Base-by-base conservation (phyloP, 805 yeast genomes). In the Kurtzmaniella fragi region DNA sequence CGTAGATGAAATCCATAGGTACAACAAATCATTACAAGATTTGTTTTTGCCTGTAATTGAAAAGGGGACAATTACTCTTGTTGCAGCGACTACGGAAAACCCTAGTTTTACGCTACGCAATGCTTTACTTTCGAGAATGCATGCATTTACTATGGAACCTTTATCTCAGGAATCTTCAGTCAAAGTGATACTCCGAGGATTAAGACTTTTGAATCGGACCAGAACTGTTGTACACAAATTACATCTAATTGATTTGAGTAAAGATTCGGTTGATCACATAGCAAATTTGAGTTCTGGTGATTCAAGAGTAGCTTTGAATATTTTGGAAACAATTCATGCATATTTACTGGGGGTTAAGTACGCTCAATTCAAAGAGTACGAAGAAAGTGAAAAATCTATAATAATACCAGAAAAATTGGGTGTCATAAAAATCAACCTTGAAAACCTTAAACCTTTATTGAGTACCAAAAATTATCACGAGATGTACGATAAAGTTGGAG, bases 401-500 rank as follows among this genome's bases (percentile, higher is more conserved):
- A 38, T 45, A 7, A 40, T 33, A 13, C 44, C 43, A 28, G 42
- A 42, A 34, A 47, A 53, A 31, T 32, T 37, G 31, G 70, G 72
- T 5, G 61, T 63, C 3, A 61, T 73, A 11, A 71, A 70, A 32
- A 62, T 77, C 12, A 46, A 61, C 1, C 54, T 61, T 10, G 64
- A 63, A 0, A 44, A 57, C 13, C 46, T 82, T 30, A 67, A 74
- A 37, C 71, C 69, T 2, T 44, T 68, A 16, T 57, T 45, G 48
- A 75, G 36, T 46, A 78, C 53, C 49, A 69, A 54, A 61, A 78
- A 54, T 46, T 68, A 59, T 40, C 71, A 64, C 35, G 68, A 77
- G 60, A 63, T 81, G 48, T 90, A 91, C 55, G 98, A 93, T 58
- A 71, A 86, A 34, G 80, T 78, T 27, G 97, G 97, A 1, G 99